Evolutionary conservation across 2,329 filamentous ascomycete genomes (phyloP).

Genomic region (Diplodia scrobiculata): DNA sequence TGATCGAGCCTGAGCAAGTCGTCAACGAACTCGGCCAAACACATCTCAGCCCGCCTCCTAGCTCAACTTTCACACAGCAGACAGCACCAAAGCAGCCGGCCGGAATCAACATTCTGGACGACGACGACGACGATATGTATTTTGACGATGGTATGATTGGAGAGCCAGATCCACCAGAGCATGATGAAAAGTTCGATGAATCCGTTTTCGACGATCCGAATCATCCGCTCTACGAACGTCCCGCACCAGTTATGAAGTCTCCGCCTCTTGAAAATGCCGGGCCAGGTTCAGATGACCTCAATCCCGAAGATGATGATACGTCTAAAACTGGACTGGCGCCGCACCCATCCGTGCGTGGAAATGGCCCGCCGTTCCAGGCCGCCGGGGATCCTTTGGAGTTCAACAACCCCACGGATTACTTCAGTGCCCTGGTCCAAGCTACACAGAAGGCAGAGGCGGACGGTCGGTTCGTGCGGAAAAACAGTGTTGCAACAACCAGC

Average conservation of each 20-base stretch:
- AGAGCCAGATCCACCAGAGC: conserved; percentile 51
- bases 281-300: neutral
- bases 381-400: conserved; percentile 40
- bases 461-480: conserved; percentile 70
- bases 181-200: conserved; percentile 67
- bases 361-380: conserved; percentile 39
- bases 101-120: neutral
- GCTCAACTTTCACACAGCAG: conserved; percentile 28
- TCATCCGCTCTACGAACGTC: conserved; percentile 54
- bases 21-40: conserved; percentile 29
- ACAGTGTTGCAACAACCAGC: conserved; percentile 47
- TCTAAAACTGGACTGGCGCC: conserved; percentile 10
- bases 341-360: conserved; percentile 23
- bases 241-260: conserved; percentile 13
- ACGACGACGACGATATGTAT: conserved; percentile 61
- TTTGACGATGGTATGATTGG: conserved; percentile 67
- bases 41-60: conserved; percentile 15
- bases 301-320: neutral
- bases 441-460: conserved; percentile 74
- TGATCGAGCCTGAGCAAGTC: conserved; percentile 30
- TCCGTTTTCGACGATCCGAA: conserved; percentile 66
- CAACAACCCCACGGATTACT: conserved; percentile 69
- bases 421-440: conserved; percentile 80
- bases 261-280: neutral
- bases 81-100: conserved; percentile 27